Evolutionary conservation across 768 basidiomycete genomes (phyloP), one percentile per base, ranked within the genome.

Genomic region (Serendipita indica): DNA sequence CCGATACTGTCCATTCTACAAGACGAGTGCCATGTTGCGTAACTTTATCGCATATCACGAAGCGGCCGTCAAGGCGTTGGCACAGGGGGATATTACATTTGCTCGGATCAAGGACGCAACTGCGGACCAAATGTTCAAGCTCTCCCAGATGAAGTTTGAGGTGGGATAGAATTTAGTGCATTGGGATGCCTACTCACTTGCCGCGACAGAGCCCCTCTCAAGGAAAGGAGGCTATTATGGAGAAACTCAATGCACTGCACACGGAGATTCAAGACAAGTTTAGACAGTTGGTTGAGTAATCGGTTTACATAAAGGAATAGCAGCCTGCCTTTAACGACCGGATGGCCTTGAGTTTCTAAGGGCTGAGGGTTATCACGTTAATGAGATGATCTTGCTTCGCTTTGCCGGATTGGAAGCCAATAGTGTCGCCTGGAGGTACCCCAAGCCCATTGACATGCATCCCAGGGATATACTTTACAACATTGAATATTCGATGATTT

Each of bases 81-180:
- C 83, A 27, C 81, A 86, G 65, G 82, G 84, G 57, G 87, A 91
- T 65, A 73, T 86, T 60, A 89, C 89, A 18, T 94, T 91, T 66
- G 73, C 82, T 33, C 83, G 82, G 76, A 85, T 98, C 70, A 87
- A 87, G 68, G 93, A 97, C 63, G 75, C 82, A 13, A 79, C 89
- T 3, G 73, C 78, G 56, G 96, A 99, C 66, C 72, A 96, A 61
- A 87, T 92, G 80, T 98, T 85, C 76, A 90, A 92, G 71, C 81
- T 99, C n/a, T 94, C 91, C 45, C 93, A 98, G 71, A 93, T 94
- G 91, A 98, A 97, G 70, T 97, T 96, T 68, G 91, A 96, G 83
- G 91, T 90, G 65, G 52, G 80, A 63, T 10, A 33, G 32, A 39
- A 4, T 52, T 46, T 33, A 12, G 39, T 64, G 12, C 30, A 49